Conservation (phyloP, 768 basidiomycete genomes). For the Trametopsis cervina region DNA sequence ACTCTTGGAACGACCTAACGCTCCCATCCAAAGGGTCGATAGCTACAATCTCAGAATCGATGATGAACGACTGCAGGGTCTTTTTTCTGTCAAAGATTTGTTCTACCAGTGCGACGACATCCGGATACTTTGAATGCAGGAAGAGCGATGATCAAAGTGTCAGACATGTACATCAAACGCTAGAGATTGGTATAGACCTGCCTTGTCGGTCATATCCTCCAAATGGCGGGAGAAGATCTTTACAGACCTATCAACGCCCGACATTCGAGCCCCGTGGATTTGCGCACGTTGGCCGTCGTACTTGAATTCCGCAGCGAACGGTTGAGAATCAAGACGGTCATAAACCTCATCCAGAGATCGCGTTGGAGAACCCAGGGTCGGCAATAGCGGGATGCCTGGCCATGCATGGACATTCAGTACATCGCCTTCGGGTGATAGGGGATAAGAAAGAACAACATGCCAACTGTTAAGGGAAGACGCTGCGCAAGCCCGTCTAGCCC, state of each 20-base stretch:
- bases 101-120: constrained; percentile 56
- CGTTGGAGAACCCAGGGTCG: constrained; percentile 81
- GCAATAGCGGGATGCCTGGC: constrained; percentile 73
- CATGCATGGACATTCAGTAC: constrained; percentile 1
- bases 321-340: constrained; percentile 50
- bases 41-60: constrained; percentile 87
- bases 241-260: constrained; percentile 31
- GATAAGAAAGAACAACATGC: too few relatives aligned
- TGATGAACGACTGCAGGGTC: constrained; percentile 54
- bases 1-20: constrained; percentile 77
- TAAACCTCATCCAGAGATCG: constrained; percentile 85
- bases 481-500: constrained; percentile 56
- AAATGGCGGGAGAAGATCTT: constrained; percentile 84
- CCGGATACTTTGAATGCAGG: constrained; percentile 58
- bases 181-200: constrained; percentile 19
- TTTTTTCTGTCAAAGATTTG: constrained; percentile 38
- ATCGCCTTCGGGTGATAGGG: neutral
- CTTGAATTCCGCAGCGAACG: constrained; percentile 86
- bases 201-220: constrained; percentile 90
- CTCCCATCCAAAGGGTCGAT: constrained; percentile 57
- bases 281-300: constrained; percentile 87
- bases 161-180: constrained; percentile 1
- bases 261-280: constrained; percentile 47
- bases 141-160: constrained; percentile 8
- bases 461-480: constrained; percentile 61